Evolutionary conservation across 768 basidiomycete genomes (phyloP), one percentile per base, ranked within the genome.

Genomic region (Hygrocybe coccinea): DNA sequence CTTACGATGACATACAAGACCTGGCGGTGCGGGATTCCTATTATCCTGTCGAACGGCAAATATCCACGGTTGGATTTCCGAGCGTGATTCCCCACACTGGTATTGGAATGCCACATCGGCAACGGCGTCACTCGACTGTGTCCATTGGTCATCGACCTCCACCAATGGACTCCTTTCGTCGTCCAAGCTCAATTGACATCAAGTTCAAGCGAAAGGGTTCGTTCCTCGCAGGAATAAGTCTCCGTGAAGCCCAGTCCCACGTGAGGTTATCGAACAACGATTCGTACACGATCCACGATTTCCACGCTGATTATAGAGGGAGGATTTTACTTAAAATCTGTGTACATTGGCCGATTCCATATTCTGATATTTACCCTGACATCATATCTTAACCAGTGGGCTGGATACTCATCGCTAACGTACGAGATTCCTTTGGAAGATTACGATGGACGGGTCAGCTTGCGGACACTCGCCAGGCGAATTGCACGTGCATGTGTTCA

Each of bases 191-290:
- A 24, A 70, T 77, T 38, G 72, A 81, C 52, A 73, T 89, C 56
- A 87, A 85, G 66, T 89, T 89, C 72, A 87, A 85, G 69, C 81
- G 83, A 66, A 88, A 85, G 73, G 85, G 84, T 10, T 74, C 82
- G 11, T 80, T 86, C 64, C 71, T 77, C 50, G 75, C 80, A 19
- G 87, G 87, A 6, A 78, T 89, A 60, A 82, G 77, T 37, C 77
- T 89, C 17, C 79, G 78, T 17, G 86, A 87, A 67, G 87, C 87
- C 14, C 85, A 87, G 61, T 78, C 82, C 34, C 81, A 79, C 57
- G 76, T 81, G 17, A 71, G 82, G 46, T 72, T 89, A 33, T 83
- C 84, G 1, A 79, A 79, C 19, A 78, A 80, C 56, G 81, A 88
- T 55, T 71, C 74, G n/a, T 87, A 86, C 68, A 76, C 79, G 5